Percentiles rank a stretch among this genome's conserved stretches.
These are phyloP conservation scores for Plectosphaerella cucumerina DNA, from an alignment of 2,329 filamentous ascomycete genomes.

Conservation along the genomic window DNA sequence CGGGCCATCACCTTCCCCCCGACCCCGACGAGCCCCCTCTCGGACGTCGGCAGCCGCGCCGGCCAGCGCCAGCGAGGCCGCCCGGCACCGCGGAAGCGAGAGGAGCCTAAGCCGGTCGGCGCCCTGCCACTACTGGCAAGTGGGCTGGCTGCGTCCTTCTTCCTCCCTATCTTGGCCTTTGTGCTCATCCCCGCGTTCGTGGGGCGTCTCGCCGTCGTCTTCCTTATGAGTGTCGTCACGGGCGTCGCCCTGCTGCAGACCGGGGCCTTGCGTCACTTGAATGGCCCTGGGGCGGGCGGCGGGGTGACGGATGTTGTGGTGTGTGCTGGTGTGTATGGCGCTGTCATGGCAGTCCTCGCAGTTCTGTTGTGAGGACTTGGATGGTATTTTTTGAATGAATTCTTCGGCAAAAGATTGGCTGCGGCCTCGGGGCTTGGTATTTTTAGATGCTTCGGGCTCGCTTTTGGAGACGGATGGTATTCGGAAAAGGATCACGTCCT, in stretches of 20 bases:
- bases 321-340: constrained; percentile 27
- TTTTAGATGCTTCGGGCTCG: not conserved
- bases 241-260: constrained; percentile 23
- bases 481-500: not conserved
- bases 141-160: constrained; percentile 44
- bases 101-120: not conserved
- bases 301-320: constrained; percentile 15
- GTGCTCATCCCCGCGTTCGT: constrained; percentile 51
- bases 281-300: constrained; percentile 9
- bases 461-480: no score
- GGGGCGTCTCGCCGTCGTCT: constrained; percentile 53
- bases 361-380: not conserved
- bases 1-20: not conserved
- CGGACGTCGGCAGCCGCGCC: not conserved
- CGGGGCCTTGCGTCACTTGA: constrained; percentile 17
- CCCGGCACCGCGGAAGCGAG: not conserved
- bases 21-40: constrained; percentile 1
- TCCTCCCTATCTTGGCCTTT: constrained; percentile 57
- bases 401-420: not conserved
- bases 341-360: constrained; percentile 29
- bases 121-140: constrained; percentile 28
- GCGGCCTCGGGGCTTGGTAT: not conserved
- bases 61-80: not conserved
- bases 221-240: constrained; percentile 45
- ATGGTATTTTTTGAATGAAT: not conserved